Conservation (phyloP, 108 stramenopile genomes). For the Pinguiococcus pyrenoidosus region DNA sequence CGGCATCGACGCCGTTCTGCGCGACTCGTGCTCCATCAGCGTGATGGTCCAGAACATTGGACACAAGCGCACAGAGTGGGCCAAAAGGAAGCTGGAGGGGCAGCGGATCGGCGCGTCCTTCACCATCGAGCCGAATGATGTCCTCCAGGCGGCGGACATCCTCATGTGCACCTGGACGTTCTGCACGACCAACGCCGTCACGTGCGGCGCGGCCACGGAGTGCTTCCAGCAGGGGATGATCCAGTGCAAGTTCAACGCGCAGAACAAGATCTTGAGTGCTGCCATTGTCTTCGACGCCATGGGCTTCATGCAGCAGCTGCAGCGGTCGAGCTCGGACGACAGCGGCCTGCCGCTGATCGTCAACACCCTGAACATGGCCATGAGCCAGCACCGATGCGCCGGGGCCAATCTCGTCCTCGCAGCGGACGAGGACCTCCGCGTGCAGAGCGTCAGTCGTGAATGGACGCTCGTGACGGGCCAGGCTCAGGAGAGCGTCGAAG, state of each 20-base stretch:
- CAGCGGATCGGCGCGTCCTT: too few species aligned
- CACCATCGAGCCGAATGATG: constrained; percentile 70
- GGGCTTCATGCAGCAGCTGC: constrained; percentile 94
- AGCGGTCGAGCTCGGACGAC: too few species aligned
- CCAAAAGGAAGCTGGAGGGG: too few species aligned
- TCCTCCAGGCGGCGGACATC: constrained; percentile 67
- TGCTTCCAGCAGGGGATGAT: constrained; percentile 79
- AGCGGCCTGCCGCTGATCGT: background rate
- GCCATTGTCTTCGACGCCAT: constrained; percentile 93
- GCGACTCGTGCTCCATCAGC: constrained; percentile 69
- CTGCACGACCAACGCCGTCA: constrained; percentile 65
- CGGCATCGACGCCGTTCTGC: constrained; percentile 84
- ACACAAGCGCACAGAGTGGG: too few species aligned
- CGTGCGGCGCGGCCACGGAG: constrained; percentile 64
- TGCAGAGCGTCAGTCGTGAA: too few species aligned
- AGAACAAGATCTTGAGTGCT: constrained; percentile 62
- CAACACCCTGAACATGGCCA: too few species aligned
- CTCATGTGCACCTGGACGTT: constrained; percentile 88
- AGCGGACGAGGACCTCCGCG: too few species aligned
- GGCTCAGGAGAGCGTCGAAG: too few species aligned
- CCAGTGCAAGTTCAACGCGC: constrained; percentile 65
- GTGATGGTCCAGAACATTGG: constrained; percentile 43
- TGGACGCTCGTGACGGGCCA: too few species aligned
- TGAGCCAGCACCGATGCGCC: too few species aligned
- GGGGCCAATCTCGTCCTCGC: too few species aligned